Evolutionary conservation across 2,329 filamentous ascomycete genomes (phyloP).

Genomic region (Tolypocladium amazonense): DNA sequence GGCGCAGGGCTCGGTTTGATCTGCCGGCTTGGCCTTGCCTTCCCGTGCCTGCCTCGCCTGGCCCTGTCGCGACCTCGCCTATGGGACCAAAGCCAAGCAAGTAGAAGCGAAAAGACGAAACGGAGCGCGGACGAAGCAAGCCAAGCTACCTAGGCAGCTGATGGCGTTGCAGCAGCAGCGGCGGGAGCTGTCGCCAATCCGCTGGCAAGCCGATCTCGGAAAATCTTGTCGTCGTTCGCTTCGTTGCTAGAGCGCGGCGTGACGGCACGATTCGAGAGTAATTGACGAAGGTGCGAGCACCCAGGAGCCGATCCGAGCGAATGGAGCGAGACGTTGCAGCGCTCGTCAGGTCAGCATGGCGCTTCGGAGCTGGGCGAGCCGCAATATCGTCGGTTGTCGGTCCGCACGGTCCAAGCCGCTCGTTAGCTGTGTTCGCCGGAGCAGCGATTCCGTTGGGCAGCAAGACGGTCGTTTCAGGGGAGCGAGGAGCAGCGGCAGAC

Average conservation of each 20-base stretch:
- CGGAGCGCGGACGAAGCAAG: not conserved
- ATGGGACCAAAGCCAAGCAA: not conserved
- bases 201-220: not conserved
- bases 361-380: not conserved
- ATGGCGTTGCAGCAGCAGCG: not conserved
- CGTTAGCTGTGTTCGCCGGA: not conserved
- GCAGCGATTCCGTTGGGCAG: not conserved
- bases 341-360: not conserved
- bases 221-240: not conserved
- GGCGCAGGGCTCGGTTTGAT: not conserved
- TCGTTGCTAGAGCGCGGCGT: not conserved
- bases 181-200: not conserved
- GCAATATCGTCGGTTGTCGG: not conserved
- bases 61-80: not conserved
- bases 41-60: not conserved
- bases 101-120: not conserved
- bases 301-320: not conserved
- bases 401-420: not conserved
- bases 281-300: not conserved
- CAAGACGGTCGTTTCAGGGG: not conserved
- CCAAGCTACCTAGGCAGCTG: not conserved
- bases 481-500: not conserved
- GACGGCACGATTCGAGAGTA: too few relatives aligned
- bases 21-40: not conserved
- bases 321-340: not conserved